phyloP scores from a whole-genome alignment of 1,139 yeast species.

The Geotrichum restrictum region DNA sequence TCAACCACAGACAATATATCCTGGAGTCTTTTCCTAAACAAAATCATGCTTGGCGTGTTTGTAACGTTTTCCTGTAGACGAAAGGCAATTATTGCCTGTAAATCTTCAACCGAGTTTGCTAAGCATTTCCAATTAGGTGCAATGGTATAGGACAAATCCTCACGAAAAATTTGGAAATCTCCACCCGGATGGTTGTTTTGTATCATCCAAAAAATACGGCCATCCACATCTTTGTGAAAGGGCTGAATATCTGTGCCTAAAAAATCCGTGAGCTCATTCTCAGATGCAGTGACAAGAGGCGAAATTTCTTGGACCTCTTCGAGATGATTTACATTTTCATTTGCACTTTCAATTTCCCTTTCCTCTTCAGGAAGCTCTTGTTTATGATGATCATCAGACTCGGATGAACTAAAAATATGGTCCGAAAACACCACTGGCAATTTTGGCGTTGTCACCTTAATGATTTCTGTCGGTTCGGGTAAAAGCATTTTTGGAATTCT shows the following conservation, averaged over 20 bases:
- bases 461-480: too few species aligned
- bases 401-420: neutral
- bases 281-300: neutral
- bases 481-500: too few species aligned
- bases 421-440: neutral
- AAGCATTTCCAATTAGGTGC: conserved; percentile 2
- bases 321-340: too few species aligned
- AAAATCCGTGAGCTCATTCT: conserved; percentile 1
- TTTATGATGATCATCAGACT: conserved; percentile 6
- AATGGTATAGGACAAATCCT: conserved; percentile 1
- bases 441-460: too few species aligned
- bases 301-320: too few species aligned
- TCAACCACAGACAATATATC: neutral
- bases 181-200: conserved; percentile 18
- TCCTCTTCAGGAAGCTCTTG: neutral
- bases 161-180: conserved; percentile 5
- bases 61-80: neutral
- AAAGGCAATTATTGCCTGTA: neutral
- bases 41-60: neutral
- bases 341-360: neutral
- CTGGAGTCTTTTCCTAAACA: neutral
- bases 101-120: neutral
- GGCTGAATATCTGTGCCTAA: conserved; percentile 16
- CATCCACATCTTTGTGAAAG: neutral
- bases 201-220: conserved; percentile 7